Conservation (phyloP, 495 filamentous ascomycete species). For the Evansstolkia leycettana region DNA sequence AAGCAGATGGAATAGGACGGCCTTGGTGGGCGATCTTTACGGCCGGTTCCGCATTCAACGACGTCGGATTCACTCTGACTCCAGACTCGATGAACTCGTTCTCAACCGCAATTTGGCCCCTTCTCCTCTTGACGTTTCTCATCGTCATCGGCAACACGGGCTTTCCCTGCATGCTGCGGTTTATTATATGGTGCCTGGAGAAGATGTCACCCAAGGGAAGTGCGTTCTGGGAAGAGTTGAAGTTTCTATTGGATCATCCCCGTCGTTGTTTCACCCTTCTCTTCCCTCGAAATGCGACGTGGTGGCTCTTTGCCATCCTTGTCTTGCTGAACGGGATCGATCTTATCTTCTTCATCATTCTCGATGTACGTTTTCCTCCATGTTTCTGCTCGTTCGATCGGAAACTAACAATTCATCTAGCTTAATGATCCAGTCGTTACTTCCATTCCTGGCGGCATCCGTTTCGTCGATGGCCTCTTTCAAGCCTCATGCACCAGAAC, state of each 20-base stretch:
- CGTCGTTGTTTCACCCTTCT: slow-evolving; percentile 89
- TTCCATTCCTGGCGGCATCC: slow-evolving; percentile 47
- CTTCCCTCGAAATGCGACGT: slow-evolving; percentile 81
- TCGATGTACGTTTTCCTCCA: slow-evolving; percentile 52
- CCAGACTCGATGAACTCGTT: slow-evolving; percentile 91
- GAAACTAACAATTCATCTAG: slow-evolving; percentile 25
- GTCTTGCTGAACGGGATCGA: slow-evolving; percentile 71
- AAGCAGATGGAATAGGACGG: slow-evolving; percentile 44
- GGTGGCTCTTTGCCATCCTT: slow-evolving; percentile 90
- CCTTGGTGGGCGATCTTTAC: slow-evolving; percentile 93
- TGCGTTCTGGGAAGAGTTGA: slow-evolving; percentile 72
- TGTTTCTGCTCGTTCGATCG: neutral
- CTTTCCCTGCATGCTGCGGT: slow-evolving; percentile 84
- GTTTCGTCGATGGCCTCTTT: slow-evolving; percentile 74
- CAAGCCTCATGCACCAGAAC: slow-evolving; percentile 80
- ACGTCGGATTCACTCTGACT: slow-evolving; percentile 76
- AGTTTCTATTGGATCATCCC: slow-evolving; percentile 86
- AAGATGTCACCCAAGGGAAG: slow-evolving; percentile 44
- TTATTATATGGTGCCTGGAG: slow-evolving; percentile 70
- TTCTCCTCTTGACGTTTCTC: slow-evolving; percentile 65
- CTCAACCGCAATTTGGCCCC: slow-evolving; percentile 56
- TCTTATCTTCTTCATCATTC: slow-evolving; percentile 75
- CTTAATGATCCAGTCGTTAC: slow-evolving; percentile 57
- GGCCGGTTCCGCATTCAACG: slow-evolving; percentile 73
- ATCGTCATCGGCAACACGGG: slow-evolving; percentile 91